Base-by-base conservation (phyloP, 257 asterid species). In the Solanum gracilifrons region DNA sequence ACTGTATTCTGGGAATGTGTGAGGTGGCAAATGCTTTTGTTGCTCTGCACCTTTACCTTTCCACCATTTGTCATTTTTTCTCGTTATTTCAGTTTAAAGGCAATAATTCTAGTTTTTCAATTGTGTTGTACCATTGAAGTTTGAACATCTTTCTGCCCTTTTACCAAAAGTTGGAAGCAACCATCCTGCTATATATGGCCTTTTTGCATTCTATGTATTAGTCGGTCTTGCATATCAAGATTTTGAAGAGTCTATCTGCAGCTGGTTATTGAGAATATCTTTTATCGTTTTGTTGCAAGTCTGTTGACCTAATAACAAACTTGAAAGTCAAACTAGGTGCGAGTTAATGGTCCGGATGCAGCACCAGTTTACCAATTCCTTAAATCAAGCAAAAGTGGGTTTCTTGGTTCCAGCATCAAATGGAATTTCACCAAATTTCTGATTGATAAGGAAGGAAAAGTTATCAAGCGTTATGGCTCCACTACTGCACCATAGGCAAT, bases 351-450 rank as follows among this genome's bases (percentile, higher is more conserved):
- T 66, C 83, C 93, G 36, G 87, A 89, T 46, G 89, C 98, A 80
- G 92, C 94, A 9, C 98, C 98, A 1, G 94, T 95, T 69, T 96
- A 95, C 88, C 91, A 86, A 77, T 96, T 93, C 92, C 97, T 96
- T 21, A 95, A 95, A 92, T 93, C 95, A 75, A 95, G 91, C 87
- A 92, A 90, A 92, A 93, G 94, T 33, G 91, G 96, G 23, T 87
- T 86, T 73, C 92, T 88, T 8, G 98, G 98, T 41, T 94, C 98
- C 31, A 87, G 95, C 88, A 94, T 95, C 90, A 95, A 94, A 87
- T 96, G 98, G 99, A 96, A 95, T 92, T 95, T 96, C 90, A 94
- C 98, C 35, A 96, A 96, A 90, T 96, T 96, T 89, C 86, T 96
- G 69, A 95, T 96, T n/a, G 98, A 94, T 94, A 93, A 90, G 91